Evolutionary conservation across 139 green algal genomes (phyloP), one percentile per base, ranked within the genome.

Genomic region (Chlamydomonas asymmetrica): DNA sequence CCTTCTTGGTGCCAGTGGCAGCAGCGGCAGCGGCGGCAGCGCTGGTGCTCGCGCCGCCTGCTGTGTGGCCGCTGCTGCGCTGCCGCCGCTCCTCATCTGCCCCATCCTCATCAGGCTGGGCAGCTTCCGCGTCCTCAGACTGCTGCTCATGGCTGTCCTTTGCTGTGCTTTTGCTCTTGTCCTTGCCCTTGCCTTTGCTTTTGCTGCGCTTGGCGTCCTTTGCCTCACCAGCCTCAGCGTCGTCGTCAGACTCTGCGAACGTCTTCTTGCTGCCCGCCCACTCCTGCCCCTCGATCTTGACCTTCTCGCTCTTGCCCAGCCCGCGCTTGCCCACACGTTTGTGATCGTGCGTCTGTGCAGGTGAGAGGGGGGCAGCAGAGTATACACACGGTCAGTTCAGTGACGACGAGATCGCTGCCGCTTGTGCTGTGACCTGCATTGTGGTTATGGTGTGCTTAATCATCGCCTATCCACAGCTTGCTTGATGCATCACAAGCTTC

Each of bases 251-350:
- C 9, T 93, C 87, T 5, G 85, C 85, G 82, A 96, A 94, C 0
- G 76, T 89, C 5, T 79, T 88, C 66, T 90, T 93, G 22, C 80
- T 89, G 25, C 92, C 92, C 54, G 88, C 64, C 92, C 92, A 96
- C 49, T 87, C 90, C 25, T 83, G 86, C 22, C 90, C 89, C 59
- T 60, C 85, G 35, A 91, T 83, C 76, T 91, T 89, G 27, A 88
- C 5, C 0, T 40, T 77, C 10, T 57, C 71, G 31, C 63, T 77
- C 75, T 85, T 82, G 31, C 82, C 85, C 37, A 91, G 48, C 0
- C 86, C 86, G 3, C 62, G 60, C 25, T 73, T 78, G 25, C 86
- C 86, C 64, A 84, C 63, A 4, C 81, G 68, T 65, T 86, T 71
- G 40, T 74, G 63, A 16, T 86, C 66, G 38, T 91, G 86, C 5